Conservation (phyloP, 2,329 filamentous ascomycete genomes). For the Beauveria asiatica region DNA sequence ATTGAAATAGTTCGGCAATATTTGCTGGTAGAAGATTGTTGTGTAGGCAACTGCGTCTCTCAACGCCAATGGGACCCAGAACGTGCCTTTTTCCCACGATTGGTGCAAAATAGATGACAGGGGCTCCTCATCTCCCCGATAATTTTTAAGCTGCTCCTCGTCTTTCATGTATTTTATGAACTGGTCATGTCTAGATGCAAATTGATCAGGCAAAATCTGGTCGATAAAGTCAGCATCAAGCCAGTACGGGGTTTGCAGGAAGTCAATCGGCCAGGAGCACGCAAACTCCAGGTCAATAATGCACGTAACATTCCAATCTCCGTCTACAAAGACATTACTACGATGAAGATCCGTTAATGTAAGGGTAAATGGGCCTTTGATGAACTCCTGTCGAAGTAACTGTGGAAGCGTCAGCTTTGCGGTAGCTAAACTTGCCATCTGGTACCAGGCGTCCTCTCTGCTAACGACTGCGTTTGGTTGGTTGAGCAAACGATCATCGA, state of each 20-base stretch:
- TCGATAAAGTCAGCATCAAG: conserved; percentile 25
- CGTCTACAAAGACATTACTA: conserved; percentile 31
- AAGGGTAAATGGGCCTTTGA: conserved; percentile 25
- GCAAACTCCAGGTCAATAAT: conserved; percentile 28
- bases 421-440: conserved; percentile 22
- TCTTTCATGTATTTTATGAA: conserved; percentile 7
- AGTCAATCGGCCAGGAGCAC: conserved; percentile 21
- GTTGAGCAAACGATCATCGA: not conserved
- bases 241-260: conserved; percentile 17
- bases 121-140: not conserved
- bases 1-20: not conserved
- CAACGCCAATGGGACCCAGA: not conserved
- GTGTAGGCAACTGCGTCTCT: not conserved
- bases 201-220: not conserved
- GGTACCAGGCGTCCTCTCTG: not conserved
- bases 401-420: conserved; percentile 17
- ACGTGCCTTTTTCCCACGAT: not conserved
- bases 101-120: not conserved
- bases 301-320: conserved; percentile 24
- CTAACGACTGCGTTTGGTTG: conserved; percentile 9
- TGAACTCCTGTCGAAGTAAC: not conserved
- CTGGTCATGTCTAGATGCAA: conserved; percentile 4
- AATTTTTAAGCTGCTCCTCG: conserved; percentile 1
- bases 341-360: conserved; percentile 30
- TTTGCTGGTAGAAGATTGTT: not conserved